A percentile compares a stretch with the other conserved stretches of the same genome.
Evolutionary conservation across 2,329 filamentous ascomycete species (phyloP).

Genomic region (Cytospora piceicola): DNA sequence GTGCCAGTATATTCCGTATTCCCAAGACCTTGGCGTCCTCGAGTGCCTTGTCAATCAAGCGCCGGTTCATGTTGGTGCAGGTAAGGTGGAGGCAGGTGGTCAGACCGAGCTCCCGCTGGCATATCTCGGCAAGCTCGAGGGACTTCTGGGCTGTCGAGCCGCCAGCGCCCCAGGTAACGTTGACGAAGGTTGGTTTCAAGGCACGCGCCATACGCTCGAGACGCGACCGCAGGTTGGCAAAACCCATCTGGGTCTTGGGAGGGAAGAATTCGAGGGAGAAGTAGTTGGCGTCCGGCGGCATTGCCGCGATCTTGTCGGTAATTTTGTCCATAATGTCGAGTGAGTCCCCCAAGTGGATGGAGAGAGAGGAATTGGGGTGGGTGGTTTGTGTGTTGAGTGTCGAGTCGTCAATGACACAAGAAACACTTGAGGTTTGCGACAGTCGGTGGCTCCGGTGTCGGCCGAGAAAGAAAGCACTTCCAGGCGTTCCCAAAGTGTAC

Average conservation of each 20-base stretch:
- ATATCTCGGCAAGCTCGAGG: slow-evolving; percentile 91
- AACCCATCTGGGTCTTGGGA: slow-evolving; percentile 94
- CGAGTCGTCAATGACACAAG: too few relatives aligned
- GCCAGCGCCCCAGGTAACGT: slow-evolving; percentile 96
- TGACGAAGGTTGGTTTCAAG: slow-evolving; percentile 90
- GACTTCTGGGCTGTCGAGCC: slow-evolving; percentile 90
- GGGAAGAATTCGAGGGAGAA: slow-evolving; percentile 99
- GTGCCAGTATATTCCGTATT: slow-evolving; percentile 89
- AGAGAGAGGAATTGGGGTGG: not conserved
- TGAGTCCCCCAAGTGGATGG: not conserved
- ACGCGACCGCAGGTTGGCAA: slow-evolving; percentile 89
- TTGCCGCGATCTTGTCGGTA: slow-evolving; percentile 89
- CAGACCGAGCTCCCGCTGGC: slow-evolving; percentile 86
- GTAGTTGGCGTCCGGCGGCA: slow-evolving; percentile 81
- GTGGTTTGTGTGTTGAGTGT: not conserved
- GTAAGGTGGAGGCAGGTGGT: slow-evolving; percentile 96
- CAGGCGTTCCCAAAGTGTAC: not conserved
- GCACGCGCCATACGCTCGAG: slow-evolving; percentile 94
- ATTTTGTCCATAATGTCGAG: slow-evolving; percentile 73
- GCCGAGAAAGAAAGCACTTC: not conserved
- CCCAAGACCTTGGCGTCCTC: slow-evolving; percentile 89
- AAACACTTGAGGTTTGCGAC: not conserved
- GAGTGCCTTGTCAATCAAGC: slow-evolving; percentile 83
- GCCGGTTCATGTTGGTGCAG: slow-evolving; percentile 95
- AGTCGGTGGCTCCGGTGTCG: slow-evolving; percentile 1